Evolutionary conservation across 1,284 basidiomycete genomes (phyloP).

Genomic region (Albatrellus sp.): DNA sequence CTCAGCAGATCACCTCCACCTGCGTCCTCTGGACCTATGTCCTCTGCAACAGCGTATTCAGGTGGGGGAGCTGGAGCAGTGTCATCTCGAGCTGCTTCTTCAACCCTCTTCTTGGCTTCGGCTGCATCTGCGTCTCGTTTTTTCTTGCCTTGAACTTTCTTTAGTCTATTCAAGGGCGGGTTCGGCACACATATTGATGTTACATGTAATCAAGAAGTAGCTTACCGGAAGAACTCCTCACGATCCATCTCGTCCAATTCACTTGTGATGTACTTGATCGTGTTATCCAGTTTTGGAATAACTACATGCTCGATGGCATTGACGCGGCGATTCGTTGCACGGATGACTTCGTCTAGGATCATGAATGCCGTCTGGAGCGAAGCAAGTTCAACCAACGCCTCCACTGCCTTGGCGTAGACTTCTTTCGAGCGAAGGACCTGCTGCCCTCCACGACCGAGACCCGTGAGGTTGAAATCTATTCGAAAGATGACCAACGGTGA

Average conservation of each 20-base stretch:
- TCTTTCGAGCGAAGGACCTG: conserved; percentile 91
- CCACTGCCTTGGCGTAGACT: conserved; percentile 94
- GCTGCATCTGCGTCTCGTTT: conserved; percentile 64
- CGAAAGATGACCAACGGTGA: background rate
- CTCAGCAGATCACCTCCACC: conserved; percentile 53
- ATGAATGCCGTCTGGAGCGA: conserved; percentile 97
- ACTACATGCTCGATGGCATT: conserved; percentile 99
- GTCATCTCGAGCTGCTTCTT: conserved; percentile 12
- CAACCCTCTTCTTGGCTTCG: conserved; percentile 21
- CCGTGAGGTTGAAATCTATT: conserved; percentile 96
- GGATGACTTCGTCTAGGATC: conserved; percentile 97
- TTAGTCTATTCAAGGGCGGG: conserved; percentile 38
- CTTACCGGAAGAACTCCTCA: conserved; percentile 89
- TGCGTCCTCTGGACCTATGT: conserved; percentile 23
- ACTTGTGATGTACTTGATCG: conserved; percentile 92
- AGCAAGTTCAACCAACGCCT: conserved; percentile 94
- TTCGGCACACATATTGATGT: background rate
- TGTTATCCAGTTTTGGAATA: conserved; percentile 93
- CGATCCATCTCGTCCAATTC: conserved; percentile 96
- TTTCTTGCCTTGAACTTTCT: conserved; percentile 97
- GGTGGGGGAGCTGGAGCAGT: conserved; percentile 1
- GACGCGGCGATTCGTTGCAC: conserved; percentile 94
- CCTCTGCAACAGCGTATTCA: conserved; percentile 20
- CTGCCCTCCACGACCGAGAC: conserved; percentile 93
- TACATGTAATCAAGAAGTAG: background rate